These are phyloP conservation scores for Arthrobotrys musiformis DNA, from an alignment of 2,329 filamentous ascomycete species.

Conservation along the genomic window DNA sequence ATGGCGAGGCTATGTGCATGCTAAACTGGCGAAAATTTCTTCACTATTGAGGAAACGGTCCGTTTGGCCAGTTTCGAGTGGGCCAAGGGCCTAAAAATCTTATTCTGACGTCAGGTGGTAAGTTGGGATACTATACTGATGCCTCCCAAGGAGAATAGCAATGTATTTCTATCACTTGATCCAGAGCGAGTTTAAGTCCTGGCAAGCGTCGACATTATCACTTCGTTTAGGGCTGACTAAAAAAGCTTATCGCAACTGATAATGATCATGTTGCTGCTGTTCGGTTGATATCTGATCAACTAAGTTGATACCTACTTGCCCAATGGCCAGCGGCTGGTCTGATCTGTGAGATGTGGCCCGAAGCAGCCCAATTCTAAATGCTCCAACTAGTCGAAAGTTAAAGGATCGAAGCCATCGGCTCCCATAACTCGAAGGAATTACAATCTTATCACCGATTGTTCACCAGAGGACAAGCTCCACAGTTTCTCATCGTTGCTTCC, in stretches of 20 bases:
- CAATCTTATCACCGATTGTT: conserved; percentile 44
- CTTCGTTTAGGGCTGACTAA: conserved; percentile 1
- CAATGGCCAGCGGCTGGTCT: neutral
- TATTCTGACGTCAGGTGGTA: conserved; percentile 50
- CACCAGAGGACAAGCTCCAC: neutral
- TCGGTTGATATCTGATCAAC: neutral
- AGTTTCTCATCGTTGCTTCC: conserved; percentile 52
- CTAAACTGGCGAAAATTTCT: conserved; percentile 21
- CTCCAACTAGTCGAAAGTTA: neutral
- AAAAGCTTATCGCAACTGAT: conserved; percentile 12
- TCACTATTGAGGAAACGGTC: conserved; percentile 12
- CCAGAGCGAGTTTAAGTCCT: neutral
- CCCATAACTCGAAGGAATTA: conserved; percentile 2
- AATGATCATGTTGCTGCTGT: neutral
- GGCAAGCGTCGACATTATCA: neutral
- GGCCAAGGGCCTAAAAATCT: conserved; percentile 40
- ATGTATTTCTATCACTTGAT: conserved; percentile 6
- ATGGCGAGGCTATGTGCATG: conserved; percentile 46
- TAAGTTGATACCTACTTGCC: neutral
- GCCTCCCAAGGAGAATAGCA: neutral
- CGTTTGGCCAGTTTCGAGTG: conserved; percentile 42
- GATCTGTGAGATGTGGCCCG: neutral
- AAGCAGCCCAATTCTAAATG: neutral
- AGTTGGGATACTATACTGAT: neutral
- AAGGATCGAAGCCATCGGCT: neutral